These are phyloP conservation scores for Limonium bicolor DNA, from an alignment of 148 eudicot genomes.

Conservation along the genomic window DNA sequence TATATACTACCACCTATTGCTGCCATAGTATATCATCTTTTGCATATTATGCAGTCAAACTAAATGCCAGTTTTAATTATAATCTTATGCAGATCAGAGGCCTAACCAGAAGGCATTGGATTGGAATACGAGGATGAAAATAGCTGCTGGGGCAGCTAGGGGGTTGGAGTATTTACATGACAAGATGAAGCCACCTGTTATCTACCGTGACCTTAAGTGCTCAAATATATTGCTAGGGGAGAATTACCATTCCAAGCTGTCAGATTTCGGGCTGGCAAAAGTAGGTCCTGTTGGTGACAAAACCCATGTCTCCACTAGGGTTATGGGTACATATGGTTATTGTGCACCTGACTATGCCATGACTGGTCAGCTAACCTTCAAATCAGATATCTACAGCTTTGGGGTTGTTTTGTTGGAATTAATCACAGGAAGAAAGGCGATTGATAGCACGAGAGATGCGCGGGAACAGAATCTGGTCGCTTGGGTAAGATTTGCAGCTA, in stretches of 20 bases:
- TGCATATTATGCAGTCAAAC: no score
- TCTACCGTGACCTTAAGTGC: constrained; percentile 8
- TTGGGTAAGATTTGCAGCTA: constrained; percentile 9
- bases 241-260: constrained; percentile 2
- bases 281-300: constrained; percentile 7
- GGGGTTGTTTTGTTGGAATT: constrained; percentile 9
- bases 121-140: constrained; percentile 8
- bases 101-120: constrained; percentile 4
- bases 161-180: constrained; percentile 9
- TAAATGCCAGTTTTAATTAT: no score
- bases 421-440: constrained; percentile 6
- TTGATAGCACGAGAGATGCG: not conserved
- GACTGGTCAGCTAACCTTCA: constrained; percentile 6
- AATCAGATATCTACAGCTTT: constrained; percentile 9
- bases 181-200: constrained; percentile 8
- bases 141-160: constrained; percentile 7
- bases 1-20: no score
- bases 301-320: constrained; percentile 9
- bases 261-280: constrained; percentile 9
- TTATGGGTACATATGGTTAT: constrained; percentile 9
- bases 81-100: not conserved
- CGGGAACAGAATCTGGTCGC: constrained; percentile 2
- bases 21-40: no score
- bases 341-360: constrained; percentile 10
- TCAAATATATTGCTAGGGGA: constrained; percentile 3